Evolutionary conservation across 1,284 basidiomycete genomes (phyloP).

Genomic region (Ustilago shanxiensis): DNA sequence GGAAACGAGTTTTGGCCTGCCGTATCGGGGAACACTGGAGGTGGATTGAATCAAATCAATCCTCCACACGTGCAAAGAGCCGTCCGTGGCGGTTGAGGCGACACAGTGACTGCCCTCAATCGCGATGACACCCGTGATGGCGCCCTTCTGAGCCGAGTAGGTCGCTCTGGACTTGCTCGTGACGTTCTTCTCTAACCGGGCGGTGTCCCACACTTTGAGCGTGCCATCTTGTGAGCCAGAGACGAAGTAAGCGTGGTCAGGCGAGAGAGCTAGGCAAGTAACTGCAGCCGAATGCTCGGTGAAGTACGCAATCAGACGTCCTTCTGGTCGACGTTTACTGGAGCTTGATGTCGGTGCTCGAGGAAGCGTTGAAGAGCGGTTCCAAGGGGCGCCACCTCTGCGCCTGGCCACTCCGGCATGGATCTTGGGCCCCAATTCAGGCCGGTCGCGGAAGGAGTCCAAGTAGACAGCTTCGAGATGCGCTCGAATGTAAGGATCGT

Average conservation of each 20-base stretch:
- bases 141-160: slow-evolving; percentile 68
- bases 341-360: slow-evolving; percentile 37
- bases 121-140: slow-evolving; percentile 67
- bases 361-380: slow-evolving; percentile 16
- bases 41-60: slow-evolving; percentile 66
- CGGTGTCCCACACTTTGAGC: slow-evolving; percentile 86
- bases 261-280: slow-evolving; percentile 85
- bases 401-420: slow-evolving; percentile 30
- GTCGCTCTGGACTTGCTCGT: slow-evolving; percentile 71
- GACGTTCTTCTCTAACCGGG: slow-evolving; percentile 81
- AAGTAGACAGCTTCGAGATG: slow-evolving; percentile 64
- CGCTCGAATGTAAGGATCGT: slow-evolving; percentile 66
- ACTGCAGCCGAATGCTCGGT: slow-evolving; percentile 74
- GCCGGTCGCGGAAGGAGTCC: slow-evolving; percentile 55
- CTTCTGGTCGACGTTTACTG: slow-evolving; percentile 63
- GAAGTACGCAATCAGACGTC: slow-evolving; percentile 65
- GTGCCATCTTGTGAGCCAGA: slow-evolving; percentile 87
- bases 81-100: slow-evolving; percentile 70
- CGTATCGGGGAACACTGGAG: slow-evolving; percentile 70
- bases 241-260: slow-evolving; percentile 94
- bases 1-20: slow-evolving; percentile 68
- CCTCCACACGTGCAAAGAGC: slow-evolving; percentile 70
- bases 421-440: slow-evolving; percentile 48
- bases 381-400: slow-evolving; percentile 19
- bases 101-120: slow-evolving; percentile 71